phyloP scores from a whole-genome alignment of 345 rosid species.

The Syzygium aqueum region DNA sequence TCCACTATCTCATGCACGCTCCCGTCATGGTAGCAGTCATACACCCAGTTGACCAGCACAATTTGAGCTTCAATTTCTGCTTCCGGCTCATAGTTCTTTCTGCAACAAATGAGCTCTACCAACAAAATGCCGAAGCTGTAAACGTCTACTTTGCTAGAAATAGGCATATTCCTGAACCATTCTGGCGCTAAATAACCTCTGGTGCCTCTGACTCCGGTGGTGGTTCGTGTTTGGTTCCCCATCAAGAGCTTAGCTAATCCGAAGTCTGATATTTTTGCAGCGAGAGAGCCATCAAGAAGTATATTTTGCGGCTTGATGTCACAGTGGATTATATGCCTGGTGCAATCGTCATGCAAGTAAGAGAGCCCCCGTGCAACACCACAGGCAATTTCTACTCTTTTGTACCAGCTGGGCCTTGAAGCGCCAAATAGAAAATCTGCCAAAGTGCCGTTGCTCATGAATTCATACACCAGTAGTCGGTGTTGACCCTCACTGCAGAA shows the following conservation, averaged over 20 bases:
- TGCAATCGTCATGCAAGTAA: conserved; percentile 21
- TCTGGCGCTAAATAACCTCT: conserved; percentile 14
- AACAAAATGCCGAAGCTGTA: conserved; percentile 21
- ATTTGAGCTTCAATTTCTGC: background rate
- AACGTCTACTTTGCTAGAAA: conserved; percentile 20
- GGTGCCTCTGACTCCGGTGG: conserved; percentile 7
- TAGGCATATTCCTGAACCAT: conserved; percentile 6
- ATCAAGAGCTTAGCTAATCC: conserved; percentile 12
- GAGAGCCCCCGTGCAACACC: conserved; percentile 16
- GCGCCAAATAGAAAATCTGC: conserved; percentile 6
- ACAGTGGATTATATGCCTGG: conserved; percentile 8
- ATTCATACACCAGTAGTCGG: conserved; percentile 18
- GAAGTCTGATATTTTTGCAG: conserved; percentile 10
- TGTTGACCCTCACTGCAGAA: conserved; percentile 16
- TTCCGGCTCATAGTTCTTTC: background rate
- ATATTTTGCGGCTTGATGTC: conserved; percentile 11
- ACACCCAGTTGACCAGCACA: conserved; percentile 1
- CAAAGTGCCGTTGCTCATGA: conserved; percentile 14
- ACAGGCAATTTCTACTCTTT: conserved; percentile 7
- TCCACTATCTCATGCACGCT: background rate
- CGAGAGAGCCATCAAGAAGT: conserved; percentile 1
- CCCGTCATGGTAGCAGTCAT: conserved; percentile 1
- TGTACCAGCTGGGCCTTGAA: conserved; percentile 11
- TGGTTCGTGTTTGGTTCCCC: background rate
- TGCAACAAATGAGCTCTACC: conserved; percentile 14